Conservation (phyloP, 805 yeast genomes). For the Teunomyces atbi region DNA sequence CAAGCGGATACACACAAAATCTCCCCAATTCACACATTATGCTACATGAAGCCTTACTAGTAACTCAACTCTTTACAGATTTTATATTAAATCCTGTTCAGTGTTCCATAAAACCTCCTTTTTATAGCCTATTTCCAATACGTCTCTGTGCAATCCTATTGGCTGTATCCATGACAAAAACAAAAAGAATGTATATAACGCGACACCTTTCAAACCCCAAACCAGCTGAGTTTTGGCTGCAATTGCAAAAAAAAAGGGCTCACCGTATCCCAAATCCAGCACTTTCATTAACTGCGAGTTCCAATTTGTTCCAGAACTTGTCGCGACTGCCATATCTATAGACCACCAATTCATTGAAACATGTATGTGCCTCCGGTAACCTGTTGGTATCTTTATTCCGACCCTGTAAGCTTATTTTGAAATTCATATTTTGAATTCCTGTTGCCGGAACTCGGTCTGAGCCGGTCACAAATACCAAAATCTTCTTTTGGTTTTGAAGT, state of each 20-base stretch:
- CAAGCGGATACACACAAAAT: not conserved
- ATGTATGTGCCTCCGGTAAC: constrained; percentile 88
- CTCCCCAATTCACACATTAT: not conserved
- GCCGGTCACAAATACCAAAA: constrained; percentile 81
- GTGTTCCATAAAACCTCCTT: not conserved
- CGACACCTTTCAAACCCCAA: too few species aligned
- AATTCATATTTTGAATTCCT: constrained; percentile 72
- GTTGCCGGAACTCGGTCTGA: constrained; percentile 92
- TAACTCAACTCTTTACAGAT: not conserved
- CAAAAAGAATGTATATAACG: not conserved
- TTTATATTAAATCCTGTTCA: not conserved
- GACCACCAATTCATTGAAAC: constrained; percentile 86
- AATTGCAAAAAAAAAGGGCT: not conserved
- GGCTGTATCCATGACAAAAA: not conserved
- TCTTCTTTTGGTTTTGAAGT: constrained; percentile 52
- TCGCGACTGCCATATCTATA: constrained; percentile 59
- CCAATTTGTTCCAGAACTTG: constrained; percentile 57
- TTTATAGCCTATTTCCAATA: not conserved
- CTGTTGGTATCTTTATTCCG: constrained; percentile 39
- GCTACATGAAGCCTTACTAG: not conserved
- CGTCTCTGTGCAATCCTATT: not conserved
- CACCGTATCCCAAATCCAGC: constrained; percentile 83
- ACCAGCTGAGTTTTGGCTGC: not conserved
- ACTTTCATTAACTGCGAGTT: constrained; percentile 71
- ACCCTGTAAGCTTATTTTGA: constrained; percentile 58